Base-by-base conservation (phyloP, 805 yeast species). In the Candida adriatica region DNA sequence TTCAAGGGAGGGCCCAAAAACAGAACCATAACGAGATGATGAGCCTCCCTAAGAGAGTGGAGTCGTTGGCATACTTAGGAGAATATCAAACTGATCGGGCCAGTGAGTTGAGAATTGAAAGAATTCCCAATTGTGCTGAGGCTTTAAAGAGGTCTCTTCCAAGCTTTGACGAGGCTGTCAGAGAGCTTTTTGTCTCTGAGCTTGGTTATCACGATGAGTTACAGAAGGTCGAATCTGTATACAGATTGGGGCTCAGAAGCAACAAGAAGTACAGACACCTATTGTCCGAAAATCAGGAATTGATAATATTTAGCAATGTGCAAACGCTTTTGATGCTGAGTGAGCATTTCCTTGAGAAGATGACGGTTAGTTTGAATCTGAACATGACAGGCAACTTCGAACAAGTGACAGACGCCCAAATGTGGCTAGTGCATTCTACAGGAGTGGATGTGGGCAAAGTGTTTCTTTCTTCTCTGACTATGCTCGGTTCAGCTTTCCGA, bases 251-350 rank as follows among this genome's bases (percentile, higher is more conserved):
- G 8, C 40, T 63, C 16, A 46, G 46, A 24, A 54, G 49, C 27
- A 51, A 56, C 6, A 41, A 37, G 18, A 48, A 49, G 17, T 53
- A 51, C 26, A 49, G 46, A 15, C 43, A 56, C 27, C 53, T 58
- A 10, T 43, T 68, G 8, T 42, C 58, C 16, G 30, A 43, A 5
- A 49, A 49, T 16, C 70, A 68, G 19, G 61, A 60, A 33, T 27
- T 58, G 5, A 32, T 59, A 6, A 40, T 70, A 2, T 69, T 70
- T 50, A 68, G 71, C 1, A 66, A 68, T 39, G 42, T 66, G 23
- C 62, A 54, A 11, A 56, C 65, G 2, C 55, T 70, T 19, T 34
- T 55, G 6, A 59, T 61, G 8, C 42, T 65, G 5, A 59, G 66
- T 37, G 48, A 51, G 11, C 33, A 59, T 4, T 54, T 66, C 13